Base-by-base conservation (phyloP, 495 filamentous ascomycete species). In the Penicillium steckii region DNA sequence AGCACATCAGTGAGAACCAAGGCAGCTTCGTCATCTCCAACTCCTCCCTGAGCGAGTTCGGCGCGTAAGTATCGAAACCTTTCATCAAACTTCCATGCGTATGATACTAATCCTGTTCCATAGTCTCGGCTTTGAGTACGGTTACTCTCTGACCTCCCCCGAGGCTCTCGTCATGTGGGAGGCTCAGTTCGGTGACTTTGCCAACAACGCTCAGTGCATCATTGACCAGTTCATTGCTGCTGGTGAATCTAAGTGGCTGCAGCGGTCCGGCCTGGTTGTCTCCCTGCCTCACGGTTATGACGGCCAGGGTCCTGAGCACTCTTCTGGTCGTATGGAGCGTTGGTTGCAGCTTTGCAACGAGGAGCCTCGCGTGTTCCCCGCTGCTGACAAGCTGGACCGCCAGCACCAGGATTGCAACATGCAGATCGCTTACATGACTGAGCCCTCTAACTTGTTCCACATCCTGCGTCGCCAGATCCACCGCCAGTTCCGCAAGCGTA, bases 371-470 rank as follows among this genome's bases (percentile, higher is more conserved):
- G 78, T 95, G 53, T 97, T 90, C 84, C 94, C 94, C 41, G 74
- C 82, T 3, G 72, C 77, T 19, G 89, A 95, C 54, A 96, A 94
- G 79, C 83, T 97, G 43, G 86, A 96, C 25, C 91, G 94, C 61
- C 94, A 98, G 71, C 94, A 98, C 78, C 94, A 98, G 75, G 94
- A 98, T 75, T 95, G 89, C 80, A 98, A 98, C 75, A 96, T 98
- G 91, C 94, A 98, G 79, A 86, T 98, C 69, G 89, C 83, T 50
- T 95, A 89, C 81, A 89, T 93, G 86, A 98, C 92, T 21, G 85
- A 81, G 18, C 94, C 94, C 29, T 76, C 94, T 50, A 98, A 98
- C 75, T 65, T 93, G 65, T 98, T 98, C 86, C 94, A 98, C 77
- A 85, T 96, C 60, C 81, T 98, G 51, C 86, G 94, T 69, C 82